Percentiles rank a stretch among this genome's conserved stretches.
Conservation (phyloP, 768 basidiomycete species). For the Phaffia tasmanica region DNA sequence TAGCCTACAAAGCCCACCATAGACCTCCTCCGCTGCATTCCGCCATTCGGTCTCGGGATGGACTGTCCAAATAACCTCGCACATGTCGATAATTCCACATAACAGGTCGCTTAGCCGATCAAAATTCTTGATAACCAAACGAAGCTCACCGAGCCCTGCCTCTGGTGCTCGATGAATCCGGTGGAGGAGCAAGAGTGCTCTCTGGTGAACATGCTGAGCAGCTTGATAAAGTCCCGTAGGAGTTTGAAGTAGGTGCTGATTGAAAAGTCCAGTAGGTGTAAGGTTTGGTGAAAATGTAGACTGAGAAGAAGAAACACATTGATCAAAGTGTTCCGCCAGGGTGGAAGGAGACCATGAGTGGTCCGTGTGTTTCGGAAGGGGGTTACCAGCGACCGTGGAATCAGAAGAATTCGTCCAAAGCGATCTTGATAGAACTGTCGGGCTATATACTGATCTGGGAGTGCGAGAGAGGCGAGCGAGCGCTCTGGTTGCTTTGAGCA, state of each 20-base stretch:
- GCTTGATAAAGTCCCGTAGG: conserved; percentile 61
- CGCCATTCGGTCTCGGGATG: conserved; percentile 83
- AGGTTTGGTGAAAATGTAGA: conserved; percentile 3
- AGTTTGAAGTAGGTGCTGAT: conserved; percentile 58
- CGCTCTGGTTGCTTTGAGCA: too few species aligned
- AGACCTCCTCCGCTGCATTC: conserved; percentile 68
- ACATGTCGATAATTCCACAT: conserved; percentile 91
- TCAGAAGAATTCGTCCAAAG: too few species aligned
- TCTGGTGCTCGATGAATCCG: conserved; percentile 56
- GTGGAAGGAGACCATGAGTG: conserved; percentile 1
- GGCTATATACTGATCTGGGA: too few species aligned
- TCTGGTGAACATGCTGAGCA: conserved; percentile 64
- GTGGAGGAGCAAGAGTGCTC: conserved; percentile 70
- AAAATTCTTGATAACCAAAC: conserved; percentile 84
- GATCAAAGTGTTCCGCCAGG: conserved; percentile 23
- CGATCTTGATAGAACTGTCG: too few species aligned
- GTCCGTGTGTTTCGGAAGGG: too few species aligned
- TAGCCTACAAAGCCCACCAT: conserved; percentile 85
- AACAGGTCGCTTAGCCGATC: conserved; percentile 92
- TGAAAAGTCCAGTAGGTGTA: conserved; percentile 65
- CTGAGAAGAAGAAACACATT: background rate
- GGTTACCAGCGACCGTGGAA: too few species aligned
- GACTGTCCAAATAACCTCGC: conserved; percentile 82
- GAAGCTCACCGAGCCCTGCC: conserved; percentile 58
- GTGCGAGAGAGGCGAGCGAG: too few species aligned